These are phyloP conservation scores for Albatrellus ellisii DNA, from an alignment of 768 basidiomycete species.

Conservation along the genomic window DNA sequence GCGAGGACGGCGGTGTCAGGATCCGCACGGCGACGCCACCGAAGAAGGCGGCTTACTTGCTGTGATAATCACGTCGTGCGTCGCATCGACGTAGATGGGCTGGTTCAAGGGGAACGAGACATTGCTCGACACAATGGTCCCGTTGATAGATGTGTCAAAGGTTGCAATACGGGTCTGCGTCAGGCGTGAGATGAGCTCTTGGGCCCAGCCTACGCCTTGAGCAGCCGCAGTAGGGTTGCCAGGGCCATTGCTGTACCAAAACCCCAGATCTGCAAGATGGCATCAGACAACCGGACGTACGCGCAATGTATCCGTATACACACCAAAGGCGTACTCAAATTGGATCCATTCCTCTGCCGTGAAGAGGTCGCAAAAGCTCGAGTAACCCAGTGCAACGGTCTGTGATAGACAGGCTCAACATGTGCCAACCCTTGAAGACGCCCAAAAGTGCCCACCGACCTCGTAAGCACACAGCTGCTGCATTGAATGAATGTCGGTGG, in stretches of 20 bases:
- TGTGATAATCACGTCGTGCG: constrained; percentile 32
- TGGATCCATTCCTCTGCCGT: constrained; percentile 39
- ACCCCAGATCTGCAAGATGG: constrained; percentile 12
- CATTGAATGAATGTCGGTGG: constrained; percentile 22
- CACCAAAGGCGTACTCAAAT: constrained; percentile 29
- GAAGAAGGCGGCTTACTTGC: constrained; percentile 17
- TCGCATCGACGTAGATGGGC: constrained; percentile 31
- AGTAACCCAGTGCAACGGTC: constrained; percentile 39
- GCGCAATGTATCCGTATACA: neutral
- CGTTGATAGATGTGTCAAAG: constrained; percentile 33
- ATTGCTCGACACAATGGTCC: constrained; percentile 28
- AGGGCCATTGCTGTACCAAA: constrained; percentile 22
- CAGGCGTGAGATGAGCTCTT: constrained; percentile 31
- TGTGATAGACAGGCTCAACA: constrained; percentile 5
- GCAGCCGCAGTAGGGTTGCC: constrained; percentile 27
- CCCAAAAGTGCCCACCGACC: constrained; percentile 10
- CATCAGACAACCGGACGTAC: no score
- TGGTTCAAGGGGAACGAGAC: constrained; percentile 24
- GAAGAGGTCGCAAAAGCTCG: constrained; percentile 36
- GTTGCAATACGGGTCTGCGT: constrained; percentile 23
- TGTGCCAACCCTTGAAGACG: neutral
- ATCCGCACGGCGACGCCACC: neutral
- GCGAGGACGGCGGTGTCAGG: constrained; percentile 13
- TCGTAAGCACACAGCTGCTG: constrained; percentile 28
- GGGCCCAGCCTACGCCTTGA: constrained; percentile 27